Percentiles rank a stretch among this genome's conserved stretches.
Conservation (phyloP, 2,329 filamentous ascomycete species). For the Penicillium sp. region DNA sequence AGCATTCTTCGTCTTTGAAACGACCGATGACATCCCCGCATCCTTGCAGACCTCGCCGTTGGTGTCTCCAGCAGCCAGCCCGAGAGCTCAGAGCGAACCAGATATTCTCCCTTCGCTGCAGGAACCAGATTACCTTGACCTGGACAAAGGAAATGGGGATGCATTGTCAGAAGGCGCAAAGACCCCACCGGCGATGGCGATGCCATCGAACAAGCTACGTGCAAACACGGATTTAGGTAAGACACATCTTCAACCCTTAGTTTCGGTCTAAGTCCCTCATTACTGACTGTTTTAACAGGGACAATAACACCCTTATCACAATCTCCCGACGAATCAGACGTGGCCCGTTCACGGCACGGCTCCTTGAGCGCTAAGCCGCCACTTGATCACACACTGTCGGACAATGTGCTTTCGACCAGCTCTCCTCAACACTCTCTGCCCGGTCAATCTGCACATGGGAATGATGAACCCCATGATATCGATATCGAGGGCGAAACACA, state of each 20-base stretch:
- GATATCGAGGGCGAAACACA: conserved; percentile 20
- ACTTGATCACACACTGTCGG: conserved; percentile 54
- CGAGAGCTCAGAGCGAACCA: conserved; percentile 48
- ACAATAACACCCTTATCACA: conserved; percentile 42
- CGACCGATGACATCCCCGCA: conserved; percentile 85
- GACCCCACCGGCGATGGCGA: conserved; percentile 27
- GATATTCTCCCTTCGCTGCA: conserved; percentile 40
- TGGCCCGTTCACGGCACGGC: conserved; percentile 27
- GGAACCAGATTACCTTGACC: conserved; percentile 53
- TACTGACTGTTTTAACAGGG: conserved; percentile 25
- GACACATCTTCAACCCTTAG: neutral
- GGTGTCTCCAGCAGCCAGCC: conserved; percentile 84
- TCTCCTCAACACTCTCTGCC: conserved; percentile 28
- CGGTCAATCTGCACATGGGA: conserved; percentile 11
- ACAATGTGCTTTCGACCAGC: conserved; percentile 52
- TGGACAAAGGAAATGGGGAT: conserved; percentile 33
- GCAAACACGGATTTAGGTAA: conserved; percentile 50
- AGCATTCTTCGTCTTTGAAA: conserved; percentile 98
- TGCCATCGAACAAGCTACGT: conserved; percentile 35
- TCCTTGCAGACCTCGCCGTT: conserved; percentile 92
- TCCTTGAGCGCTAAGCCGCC: conserved; percentile 38
- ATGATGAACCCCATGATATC: conserved; percentile 14
- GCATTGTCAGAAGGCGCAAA: conserved; percentile 26
- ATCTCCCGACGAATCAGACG: conserved; percentile 37
- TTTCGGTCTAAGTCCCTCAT: neutral